Percentiles rank a stretch among this genome's conserved stretches.
These are phyloP conservation scores for Rhodotorula babjevae DNA, from an alignment of 768 basidiomycete species.

Conservation along the genomic window DNA sequence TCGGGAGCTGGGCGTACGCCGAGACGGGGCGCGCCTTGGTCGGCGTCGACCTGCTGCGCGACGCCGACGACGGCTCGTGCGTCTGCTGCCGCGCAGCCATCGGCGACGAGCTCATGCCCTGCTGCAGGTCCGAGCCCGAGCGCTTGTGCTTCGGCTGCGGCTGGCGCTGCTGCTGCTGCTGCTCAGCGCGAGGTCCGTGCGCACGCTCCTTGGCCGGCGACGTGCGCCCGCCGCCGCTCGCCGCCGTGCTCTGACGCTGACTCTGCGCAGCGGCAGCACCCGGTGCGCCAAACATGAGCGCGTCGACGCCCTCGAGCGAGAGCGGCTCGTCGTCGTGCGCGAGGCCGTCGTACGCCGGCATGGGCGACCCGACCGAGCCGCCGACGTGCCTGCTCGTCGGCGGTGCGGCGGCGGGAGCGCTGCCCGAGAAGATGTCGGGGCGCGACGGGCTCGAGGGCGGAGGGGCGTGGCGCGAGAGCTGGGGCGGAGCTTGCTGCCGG, in stretches of 20 bases:
- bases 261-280: not conserved
- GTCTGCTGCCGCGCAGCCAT: not conserved
- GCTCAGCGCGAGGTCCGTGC: not conserved
- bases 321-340: conserved; percentile 11
- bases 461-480: conserved; percentile 2
- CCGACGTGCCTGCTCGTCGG: not conserved
- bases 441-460: conserved; percentile 8
- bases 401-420: not conserved
- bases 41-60: not conserved
- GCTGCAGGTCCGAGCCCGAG: not conserved
- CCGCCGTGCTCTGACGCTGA: too few relatives aligned
- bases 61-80: not conserved
- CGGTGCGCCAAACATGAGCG: not conserved
- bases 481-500: not conserved
- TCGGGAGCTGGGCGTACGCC: not conserved
- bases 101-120: not conserved
- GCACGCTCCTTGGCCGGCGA: not conserved
- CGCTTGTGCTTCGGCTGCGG: too few relatives aligned
- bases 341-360: conserved; percentile 17
- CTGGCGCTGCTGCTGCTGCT: not conserved
- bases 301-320: conserved; percentile 18
- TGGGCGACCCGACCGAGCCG: conserved; percentile 12
- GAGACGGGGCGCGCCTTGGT: not conserved
- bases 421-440: conserved; percentile 19
- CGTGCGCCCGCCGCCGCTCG: not conserved